Percentiles rank a stretch among this genome's conserved stretches.
Conservation (phyloP, 306 rosid genomes). For the Fragaria iinumae region DNA sequence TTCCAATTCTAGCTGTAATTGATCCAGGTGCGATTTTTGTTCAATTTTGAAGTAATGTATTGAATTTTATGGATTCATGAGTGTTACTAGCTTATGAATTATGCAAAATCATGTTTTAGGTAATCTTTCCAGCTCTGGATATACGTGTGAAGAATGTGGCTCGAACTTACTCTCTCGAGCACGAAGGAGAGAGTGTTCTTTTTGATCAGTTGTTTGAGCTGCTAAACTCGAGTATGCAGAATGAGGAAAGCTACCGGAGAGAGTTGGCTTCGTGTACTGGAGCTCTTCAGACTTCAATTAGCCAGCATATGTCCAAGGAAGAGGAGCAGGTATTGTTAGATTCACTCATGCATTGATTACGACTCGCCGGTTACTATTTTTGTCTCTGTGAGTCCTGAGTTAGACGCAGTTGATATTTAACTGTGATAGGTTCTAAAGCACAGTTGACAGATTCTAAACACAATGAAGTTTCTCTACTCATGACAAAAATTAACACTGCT, state of each 20-base stretch:
- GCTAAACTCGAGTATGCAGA: constrained; percentile 51
- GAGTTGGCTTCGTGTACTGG: constrained; percentile 89
- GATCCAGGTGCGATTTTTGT: not conserved
- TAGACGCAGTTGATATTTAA: not conserved
- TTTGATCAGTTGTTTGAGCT: constrained; percentile 77
- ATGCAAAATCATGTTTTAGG: constrained; percentile 25
- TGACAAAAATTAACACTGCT: not conserved
- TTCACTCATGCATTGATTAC: constrained; percentile 10
- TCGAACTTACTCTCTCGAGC: constrained; percentile 83
- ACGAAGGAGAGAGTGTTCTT: constrained; percentile 81
- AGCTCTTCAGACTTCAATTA: constrained; percentile 73
- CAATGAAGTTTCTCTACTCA: not conserved
- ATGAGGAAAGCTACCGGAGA: constrained; percentile 69
- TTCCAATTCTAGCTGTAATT: not conserved
- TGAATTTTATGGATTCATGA: not conserved
- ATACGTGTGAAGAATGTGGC: constrained; percentile 93
- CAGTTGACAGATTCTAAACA: not conserved
- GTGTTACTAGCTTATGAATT: not conserved
- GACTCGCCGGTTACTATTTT: not conserved
- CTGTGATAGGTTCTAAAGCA: not conserved
- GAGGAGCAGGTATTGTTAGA: constrained; percentile 76
- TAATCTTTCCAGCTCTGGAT: constrained; percentile 89
- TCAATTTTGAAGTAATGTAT: not conserved
- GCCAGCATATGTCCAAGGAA: constrained; percentile 96
- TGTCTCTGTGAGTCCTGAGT: not conserved